Base-by-base conservation (phyloP, 2,329 filamentous ascomycete species). In the Talaromyces sp. region DNA sequence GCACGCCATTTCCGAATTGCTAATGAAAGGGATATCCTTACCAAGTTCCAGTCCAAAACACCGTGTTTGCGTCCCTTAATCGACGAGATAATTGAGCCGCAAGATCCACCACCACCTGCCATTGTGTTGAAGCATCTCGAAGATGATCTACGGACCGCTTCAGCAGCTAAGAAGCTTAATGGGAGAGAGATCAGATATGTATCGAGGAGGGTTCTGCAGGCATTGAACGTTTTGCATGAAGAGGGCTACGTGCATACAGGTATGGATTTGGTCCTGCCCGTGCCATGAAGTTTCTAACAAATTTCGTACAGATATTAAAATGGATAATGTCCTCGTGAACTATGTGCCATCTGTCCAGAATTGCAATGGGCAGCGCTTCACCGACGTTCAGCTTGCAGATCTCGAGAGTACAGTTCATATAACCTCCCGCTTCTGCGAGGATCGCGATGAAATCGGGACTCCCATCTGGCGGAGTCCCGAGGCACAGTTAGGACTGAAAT, bases 71-170 rank as follows among this genome's bases (percentile, higher is more conserved):
- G 51, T 48, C 57, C 57, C 35, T 55, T 59, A n/a, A n/a, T 59
- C 41, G 22, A 55, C 43, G 33, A 59, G 28, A 59, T 55, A 59
- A 33, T 46, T 28, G 51, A 55, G 41, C 57, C 41, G 53, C 33
- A 17, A 39, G 33, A 45, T 13, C 62, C 56, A 25, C 50, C 60
- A 13, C 62, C 56, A 25, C 50, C 60, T 51, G 36, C 61, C 19
- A 59, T 67, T 15, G 52, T 65, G n/a, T 55, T 66, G 45, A 63
- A 56, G 31, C 48, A 65, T 48, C 58, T 66, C 10, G 63, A 65
- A 25, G 60, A 63, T 53, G 58, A 64, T 56, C 7, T 64, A 9
- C 22, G 54, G 6, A 50, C 37, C 11, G 46, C 58, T 48, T 60
- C 60, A 25, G 40, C 45, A 28, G 37, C 37, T 2, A 56, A 59